These are phyloP conservation scores for Suillus subalutaceus DNA, from an alignment of 768 basidiomycete species.

Conservation along the genomic window DNA sequence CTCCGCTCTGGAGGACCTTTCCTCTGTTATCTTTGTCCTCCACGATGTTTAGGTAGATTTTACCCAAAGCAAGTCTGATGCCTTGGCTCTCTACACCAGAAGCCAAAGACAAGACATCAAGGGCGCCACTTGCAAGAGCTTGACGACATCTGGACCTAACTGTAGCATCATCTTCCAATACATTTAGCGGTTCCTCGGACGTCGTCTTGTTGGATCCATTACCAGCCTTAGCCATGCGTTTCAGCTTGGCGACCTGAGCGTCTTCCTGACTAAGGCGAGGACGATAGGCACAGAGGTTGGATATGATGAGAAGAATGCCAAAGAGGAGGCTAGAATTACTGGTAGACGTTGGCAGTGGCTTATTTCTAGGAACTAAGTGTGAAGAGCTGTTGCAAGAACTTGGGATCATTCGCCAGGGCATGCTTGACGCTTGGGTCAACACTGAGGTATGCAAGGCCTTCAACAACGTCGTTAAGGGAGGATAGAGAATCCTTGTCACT, in stretches of 20 bases:
- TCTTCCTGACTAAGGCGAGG: conserved; percentile 80
- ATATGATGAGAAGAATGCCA: conserved; percentile 74
- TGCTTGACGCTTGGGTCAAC: conserved; percentile 66
- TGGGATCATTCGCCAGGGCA: conserved; percentile 51
- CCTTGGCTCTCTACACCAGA: conserved; percentile 64
- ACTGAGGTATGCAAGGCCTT: conserved; percentile 86
- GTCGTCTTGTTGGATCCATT: conserved; percentile 36
- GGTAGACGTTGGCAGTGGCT: conserved; percentile 32
- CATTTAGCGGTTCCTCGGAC: conserved; percentile 31
- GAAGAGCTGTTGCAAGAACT: conserved; percentile 61
- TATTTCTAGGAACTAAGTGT: conserved; percentile 57
- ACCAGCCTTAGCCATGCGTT: conserved; percentile 64
- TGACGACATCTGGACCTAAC: conserved; percentile 64
- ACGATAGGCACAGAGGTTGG: conserved; percentile 73
- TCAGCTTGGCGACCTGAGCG: conserved; percentile 77
- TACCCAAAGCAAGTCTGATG: conserved; percentile 60
- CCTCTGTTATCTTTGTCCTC: conserved; percentile 82
- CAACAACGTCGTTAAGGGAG: conserved; percentile 66
- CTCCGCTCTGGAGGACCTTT: conserved; percentile 75
- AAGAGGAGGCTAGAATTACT: conserved; percentile 64
- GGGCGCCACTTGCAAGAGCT: conserved; percentile 62
- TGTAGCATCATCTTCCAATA: conserved; percentile 64
- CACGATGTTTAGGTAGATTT: conserved; percentile 67
- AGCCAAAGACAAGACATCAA: conserved; percentile 64
- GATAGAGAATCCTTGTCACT: conserved; percentile 38